A percentile compares a stretch with the other conserved stretches of the same genome.
Conservation (phyloP, 805 yeast genomes). For the Pichia kluyveri region DNA sequence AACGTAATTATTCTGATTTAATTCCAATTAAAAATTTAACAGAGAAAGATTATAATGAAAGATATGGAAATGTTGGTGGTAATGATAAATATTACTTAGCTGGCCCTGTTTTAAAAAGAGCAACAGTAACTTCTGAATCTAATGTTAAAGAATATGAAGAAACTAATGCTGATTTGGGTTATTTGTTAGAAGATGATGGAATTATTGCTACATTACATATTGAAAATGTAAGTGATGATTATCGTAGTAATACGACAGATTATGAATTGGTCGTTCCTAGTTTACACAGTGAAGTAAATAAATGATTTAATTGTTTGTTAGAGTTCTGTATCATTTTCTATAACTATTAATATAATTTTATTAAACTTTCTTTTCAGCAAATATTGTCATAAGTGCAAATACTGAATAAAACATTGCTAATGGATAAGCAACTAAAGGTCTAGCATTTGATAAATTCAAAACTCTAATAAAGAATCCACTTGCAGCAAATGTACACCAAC, state of each 20-base stretch:
- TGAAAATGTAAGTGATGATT: constrained; percentile 47
- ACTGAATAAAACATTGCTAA: constrained; percentile 84
- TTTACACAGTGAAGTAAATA: constrained; percentile 8
- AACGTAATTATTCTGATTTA: constrained; percentile 66
- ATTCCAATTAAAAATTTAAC: constrained; percentile 38
- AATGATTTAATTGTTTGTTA: background rate
- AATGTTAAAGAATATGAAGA: background rate
- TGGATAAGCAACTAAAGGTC: constrained; percentile 90
- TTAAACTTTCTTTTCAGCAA: constrained; percentile 30
- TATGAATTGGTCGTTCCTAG: constrained; percentile 67
- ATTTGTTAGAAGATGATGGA: constrained; percentile 48
- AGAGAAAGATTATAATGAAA: constrained; percentile 1
- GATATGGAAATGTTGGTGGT: constrained; percentile 19
- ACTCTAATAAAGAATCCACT: constrained; percentile 89
- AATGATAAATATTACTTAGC: constrained; percentile 3
- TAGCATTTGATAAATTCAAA: constrained; percentile 71
- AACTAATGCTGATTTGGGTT: constrained; percentile 26
- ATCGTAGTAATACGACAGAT: constrained; percentile 44
- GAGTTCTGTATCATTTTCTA: no score
- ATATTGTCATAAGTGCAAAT: constrained; percentile 92
- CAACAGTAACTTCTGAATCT: constrained; percentile 5
- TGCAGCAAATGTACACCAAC: constrained; percentile 90
- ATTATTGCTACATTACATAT: constrained; percentile 66
- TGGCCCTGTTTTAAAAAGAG: constrained; percentile 19
- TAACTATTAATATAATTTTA: background rate